phyloP scores from a whole-genome alignment of 257 asterid genomes.

The Solanum lignicaule region DNA sequence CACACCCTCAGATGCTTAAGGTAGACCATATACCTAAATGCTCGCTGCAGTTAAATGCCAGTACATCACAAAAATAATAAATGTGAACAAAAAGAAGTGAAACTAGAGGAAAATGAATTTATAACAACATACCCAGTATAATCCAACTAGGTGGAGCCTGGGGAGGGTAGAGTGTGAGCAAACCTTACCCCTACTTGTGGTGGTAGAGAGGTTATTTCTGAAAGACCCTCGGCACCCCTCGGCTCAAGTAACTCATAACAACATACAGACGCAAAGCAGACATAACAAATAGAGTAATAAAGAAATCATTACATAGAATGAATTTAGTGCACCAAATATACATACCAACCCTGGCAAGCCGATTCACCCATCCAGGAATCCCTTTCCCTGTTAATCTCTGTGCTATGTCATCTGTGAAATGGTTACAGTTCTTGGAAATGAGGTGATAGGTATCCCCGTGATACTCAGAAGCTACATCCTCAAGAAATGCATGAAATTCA shows the following conservation, averaged over 20 bases:
- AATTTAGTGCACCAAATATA: not conserved
- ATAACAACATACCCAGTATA: not conserved
- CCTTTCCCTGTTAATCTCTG: constrained; percentile 30
- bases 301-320: not conserved
- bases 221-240: not conserved
- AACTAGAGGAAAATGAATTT: not conserved
- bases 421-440: constrained; percentile 42
- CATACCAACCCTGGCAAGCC: constrained; percentile 24
- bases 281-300: not conserved
- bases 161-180: not conserved
- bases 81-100: not conserved
- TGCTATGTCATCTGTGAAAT: constrained; percentile 40
- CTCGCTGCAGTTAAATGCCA: not conserved
- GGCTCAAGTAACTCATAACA: not conserved
- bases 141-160: not conserved
- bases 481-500: constrained; percentile 34
- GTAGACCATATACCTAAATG: not conserved
- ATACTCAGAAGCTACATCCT: constrained; percentile 39
- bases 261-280: not conserved
- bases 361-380: constrained; percentile 49
- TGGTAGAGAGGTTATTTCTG: not conserved
- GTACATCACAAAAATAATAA: not conserved
- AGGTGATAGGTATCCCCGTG: constrained; percentile 49
- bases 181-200: not conserved
- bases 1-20: not conserved